Percentiles rank a stretch among this genome's conserved stretches.
Evolutionary conservation across 1,284 basidiomycete species (phyloP).

Genomic region (Blastosporella zonata): DNA sequence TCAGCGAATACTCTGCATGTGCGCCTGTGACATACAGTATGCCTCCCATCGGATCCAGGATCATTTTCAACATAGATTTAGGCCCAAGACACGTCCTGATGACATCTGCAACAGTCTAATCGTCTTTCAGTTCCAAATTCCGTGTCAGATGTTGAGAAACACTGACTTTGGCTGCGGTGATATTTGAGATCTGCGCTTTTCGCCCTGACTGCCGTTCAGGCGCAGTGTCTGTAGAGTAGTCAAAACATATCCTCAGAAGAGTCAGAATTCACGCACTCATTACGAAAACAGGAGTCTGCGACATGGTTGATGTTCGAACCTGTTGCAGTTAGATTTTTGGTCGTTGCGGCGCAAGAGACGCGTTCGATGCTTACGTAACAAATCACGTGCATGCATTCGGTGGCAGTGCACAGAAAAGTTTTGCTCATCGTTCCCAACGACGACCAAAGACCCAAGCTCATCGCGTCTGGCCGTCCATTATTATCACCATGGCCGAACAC

Average conservation of each 20-base stretch:
- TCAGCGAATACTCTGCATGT: not conserved
- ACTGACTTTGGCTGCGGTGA: slow-evolving; percentile 90
- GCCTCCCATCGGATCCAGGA: slow-evolving; percentile 96
- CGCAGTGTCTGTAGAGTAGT: slow-evolving; percentile 67
- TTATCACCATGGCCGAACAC: slow-evolving; percentile 69
- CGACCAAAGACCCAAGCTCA: slow-evolving; percentile 17
- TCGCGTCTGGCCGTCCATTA: not conserved
- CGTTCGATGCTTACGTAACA: slow-evolving; percentile 15
- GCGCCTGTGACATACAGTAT: slow-evolving; percentile 66
- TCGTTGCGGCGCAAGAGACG: slow-evolving; percentile 11
- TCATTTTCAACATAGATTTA: slow-evolving; percentile 99
- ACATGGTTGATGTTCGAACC: slow-evolving; percentile 28
- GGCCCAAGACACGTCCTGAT: slow-evolving; percentile 97
- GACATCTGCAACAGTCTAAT: slow-evolving; percentile 95
- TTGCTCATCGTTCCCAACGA: slow-evolving; percentile 14
- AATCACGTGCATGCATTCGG: slow-evolving; percentile 11
- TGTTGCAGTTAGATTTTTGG: slow-evolving; percentile 10
- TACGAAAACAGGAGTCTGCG: slow-evolving; percentile 72
- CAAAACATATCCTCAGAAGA: not conserved
- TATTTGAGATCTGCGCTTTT: slow-evolving; percentile 97
- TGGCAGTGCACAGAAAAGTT: slow-evolving; percentile 13
- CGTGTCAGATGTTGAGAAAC: slow-evolving; percentile 17
- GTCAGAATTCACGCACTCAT: slow-evolving; percentile 50
- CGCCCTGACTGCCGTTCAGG: slow-evolving; percentile 92
- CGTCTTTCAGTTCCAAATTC: slow-evolving; percentile 1